Evolutionary conservation across 148 eudicot genomes (phyloP).

Genomic region (Camellia japonica): DNA sequence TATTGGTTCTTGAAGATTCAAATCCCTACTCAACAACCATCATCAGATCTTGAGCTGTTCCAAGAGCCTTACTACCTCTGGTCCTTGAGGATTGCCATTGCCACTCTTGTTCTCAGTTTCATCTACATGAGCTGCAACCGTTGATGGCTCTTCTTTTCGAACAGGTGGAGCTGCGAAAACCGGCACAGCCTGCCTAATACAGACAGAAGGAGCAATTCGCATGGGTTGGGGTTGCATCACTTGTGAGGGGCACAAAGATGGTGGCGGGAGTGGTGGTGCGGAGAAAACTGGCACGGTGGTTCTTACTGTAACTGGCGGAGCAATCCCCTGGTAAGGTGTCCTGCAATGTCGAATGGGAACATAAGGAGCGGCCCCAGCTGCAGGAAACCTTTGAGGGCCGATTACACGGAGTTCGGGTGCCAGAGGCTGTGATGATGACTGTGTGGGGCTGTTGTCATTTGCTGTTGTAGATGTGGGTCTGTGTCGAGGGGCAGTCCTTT

Average conservation of each 20-base stretch:
- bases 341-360: slow-evolving; percentile 53
- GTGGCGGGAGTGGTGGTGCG: slow-evolving; percentile 53
- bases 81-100: slow-evolving; percentile 18
- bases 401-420: not conserved
- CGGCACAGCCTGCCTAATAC: slow-evolving; percentile 49
- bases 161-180: slow-evolving; percentile 40
- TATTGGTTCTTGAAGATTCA: slow-evolving; percentile 25
- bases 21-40: slow-evolving; percentile 17
- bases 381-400: slow-evolving; percentile 36
- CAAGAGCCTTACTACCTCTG: slow-evolving; percentile 42
- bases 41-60: slow-evolving; percentile 52
- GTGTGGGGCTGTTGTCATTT: slow-evolving; percentile 22
- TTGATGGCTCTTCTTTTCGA: slow-evolving; percentile 25
- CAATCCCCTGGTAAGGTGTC: slow-evolving; percentile 47
- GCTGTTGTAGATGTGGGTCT: slow-evolving; percentile 32
- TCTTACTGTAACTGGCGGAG: slow-evolving; percentile 68
- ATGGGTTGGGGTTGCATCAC: slow-evolving; percentile 36
- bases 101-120: slow-evolving; percentile 15
- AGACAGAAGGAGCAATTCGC: slow-evolving; percentile 45
- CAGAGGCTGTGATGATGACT: slow-evolving; percentile 17
- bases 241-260: slow-evolving; percentile 24
- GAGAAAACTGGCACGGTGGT: slow-evolving; percentile 63
- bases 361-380: slow-evolving; percentile 58
- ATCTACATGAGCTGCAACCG: slow-evolving; percentile 7
- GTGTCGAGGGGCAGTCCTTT: slow-evolving; percentile 39